Percentiles rank a stretch among this genome's conserved stretches.
Evolutionary conservation across 257 asterid species (phyloP).

Genomic region (Rubia yunnanensis): DNA sequence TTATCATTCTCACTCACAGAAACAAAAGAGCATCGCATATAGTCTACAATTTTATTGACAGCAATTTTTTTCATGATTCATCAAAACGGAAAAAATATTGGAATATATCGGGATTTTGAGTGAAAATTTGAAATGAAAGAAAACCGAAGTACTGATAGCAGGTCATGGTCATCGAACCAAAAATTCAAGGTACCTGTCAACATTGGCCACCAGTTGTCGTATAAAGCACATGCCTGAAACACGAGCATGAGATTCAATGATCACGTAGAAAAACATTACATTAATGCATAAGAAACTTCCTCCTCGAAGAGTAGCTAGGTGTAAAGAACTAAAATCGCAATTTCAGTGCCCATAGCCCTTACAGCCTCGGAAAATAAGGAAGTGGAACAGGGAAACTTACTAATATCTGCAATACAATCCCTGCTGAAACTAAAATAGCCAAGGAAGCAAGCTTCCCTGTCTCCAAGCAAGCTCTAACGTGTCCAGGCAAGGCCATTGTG

Average conservation of each 20-base stretch:
- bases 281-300: slow-evolving; percentile 2
- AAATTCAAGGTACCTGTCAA: slow-evolving; percentile 47
- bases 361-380: neutral
- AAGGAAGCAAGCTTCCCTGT: slow-evolving; percentile 78
- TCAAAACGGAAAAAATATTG: neutral
- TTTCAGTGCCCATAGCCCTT: neutral
- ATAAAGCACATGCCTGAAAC: slow-evolving; percentile 84
- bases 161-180: neutral
- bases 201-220: slow-evolving; percentile 98
- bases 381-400: slow-evolving; percentile 22
- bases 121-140: too few relatives aligned
- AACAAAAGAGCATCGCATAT: neutral
- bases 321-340: neutral
- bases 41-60: neutral
- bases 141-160: neutral
- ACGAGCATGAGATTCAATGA: slow-evolving; percentile 15
- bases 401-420: slow-evolving; percentile 87
- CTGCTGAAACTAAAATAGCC: slow-evolving; percentile 90
- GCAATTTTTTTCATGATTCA: neutral
- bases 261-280: slow-evolving; percentile 11
- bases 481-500: slow-evolving; percentile 61
- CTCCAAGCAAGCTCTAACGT: slow-evolving; percentile 63
- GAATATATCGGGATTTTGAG: too few relatives aligned
- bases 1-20: neutral
- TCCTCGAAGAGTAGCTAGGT: neutral